Evolutionary conservation across 2,329 filamentous ascomycete species (phyloP), one percentile per base, ranked within the genome.

Genomic region (Pyrenochaeta sp.): DNA sequence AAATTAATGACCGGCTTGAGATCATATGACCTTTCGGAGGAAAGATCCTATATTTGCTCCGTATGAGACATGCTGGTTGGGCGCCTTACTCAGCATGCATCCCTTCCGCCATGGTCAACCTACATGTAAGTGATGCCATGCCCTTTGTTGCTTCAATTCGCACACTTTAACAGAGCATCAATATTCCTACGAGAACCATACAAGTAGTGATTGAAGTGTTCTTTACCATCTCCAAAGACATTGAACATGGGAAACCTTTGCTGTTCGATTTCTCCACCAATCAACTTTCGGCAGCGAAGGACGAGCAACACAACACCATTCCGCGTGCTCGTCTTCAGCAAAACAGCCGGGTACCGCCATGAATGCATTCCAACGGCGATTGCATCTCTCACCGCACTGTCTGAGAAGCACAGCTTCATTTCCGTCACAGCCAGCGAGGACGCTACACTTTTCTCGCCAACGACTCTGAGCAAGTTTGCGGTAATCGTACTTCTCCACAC

Each of bases 281-380:
- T 29, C 8, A 13, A 29, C 7, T 9, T 8, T 29, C 8, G 8
- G 9, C 19, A 22, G 10, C 31, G 15, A 22, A 22, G 13, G 18
- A 45, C 40, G 41, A 10, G 15, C 34, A 7, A 28, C 21, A 36
- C 7, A 6, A 2, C 29, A 7, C 38, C 51, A 18, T 37, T 57
- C 34, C 34, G 44, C 8, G 41, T 61, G 15, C 48, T 66, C 13
- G 27, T 66, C 34, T 66, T 66, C 49, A 60, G 51, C 39, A 64
- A 63, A 39, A 64, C 61, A 18, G 37, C 50, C 7, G 51, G 46
- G 26, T 66, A 66, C 48, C 60, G 61, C n/a, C 63, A 66, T 31
- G 37, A 36, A 18, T 65, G 59, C 18, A 66, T 68, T 5, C 44
- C 55, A 3, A 30, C 56, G 2, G 53, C 47, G 13, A 53, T 65